These are phyloP conservation scores for Speleostelium caveatum DNA, from an alignment of 78 protist species.

Conservation along the genomic window DNA sequence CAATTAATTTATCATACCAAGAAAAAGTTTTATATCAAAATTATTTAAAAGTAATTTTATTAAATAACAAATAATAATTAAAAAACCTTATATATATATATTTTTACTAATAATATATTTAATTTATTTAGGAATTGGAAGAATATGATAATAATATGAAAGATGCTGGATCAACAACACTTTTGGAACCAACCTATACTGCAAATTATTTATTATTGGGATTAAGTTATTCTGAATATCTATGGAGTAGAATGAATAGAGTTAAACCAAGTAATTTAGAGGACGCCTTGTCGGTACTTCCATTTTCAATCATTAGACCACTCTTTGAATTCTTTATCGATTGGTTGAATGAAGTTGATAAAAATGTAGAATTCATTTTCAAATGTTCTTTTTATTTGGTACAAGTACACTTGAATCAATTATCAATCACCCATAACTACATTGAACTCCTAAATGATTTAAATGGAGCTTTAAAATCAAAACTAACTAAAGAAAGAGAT, in stretches of 20 bases:
- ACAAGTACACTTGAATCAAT: constrained; percentile 64
- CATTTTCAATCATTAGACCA: constrained; percentile 18
- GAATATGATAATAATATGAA: neutral
- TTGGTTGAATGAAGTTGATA: neutral
- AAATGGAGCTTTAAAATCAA: constrained; percentile 19
- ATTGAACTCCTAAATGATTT: constrained; percentile 5
- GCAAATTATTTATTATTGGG: constrained; percentile 48
- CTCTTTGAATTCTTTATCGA: constrained; percentile 2
- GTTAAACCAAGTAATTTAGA: constrained; percentile 53
- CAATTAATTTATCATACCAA: constrained; percentile 45
- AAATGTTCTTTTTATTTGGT: constrained; percentile 75
- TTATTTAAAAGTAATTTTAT: constrained; percentile 1
- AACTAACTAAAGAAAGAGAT: constrained; percentile 30
- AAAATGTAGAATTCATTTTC: constrained; percentile 17
- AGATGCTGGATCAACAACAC: neutral
- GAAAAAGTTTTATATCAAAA: constrained; percentile 34
- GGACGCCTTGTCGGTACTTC: constrained; percentile 8
- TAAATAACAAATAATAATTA: neutral
- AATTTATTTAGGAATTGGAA: too few species aligned
- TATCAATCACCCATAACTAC: constrained; percentile 8
- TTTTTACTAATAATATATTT: neutral
- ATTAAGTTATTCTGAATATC: constrained; percentile 2
- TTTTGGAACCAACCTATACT: neutral
- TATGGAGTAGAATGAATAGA: constrained; percentile 24
- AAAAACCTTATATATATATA: neutral